phyloP scores from a whole-genome alignment of 1,284 basidiomycete species.

The Cutaneotrichosporon cyanovorans region DNA sequence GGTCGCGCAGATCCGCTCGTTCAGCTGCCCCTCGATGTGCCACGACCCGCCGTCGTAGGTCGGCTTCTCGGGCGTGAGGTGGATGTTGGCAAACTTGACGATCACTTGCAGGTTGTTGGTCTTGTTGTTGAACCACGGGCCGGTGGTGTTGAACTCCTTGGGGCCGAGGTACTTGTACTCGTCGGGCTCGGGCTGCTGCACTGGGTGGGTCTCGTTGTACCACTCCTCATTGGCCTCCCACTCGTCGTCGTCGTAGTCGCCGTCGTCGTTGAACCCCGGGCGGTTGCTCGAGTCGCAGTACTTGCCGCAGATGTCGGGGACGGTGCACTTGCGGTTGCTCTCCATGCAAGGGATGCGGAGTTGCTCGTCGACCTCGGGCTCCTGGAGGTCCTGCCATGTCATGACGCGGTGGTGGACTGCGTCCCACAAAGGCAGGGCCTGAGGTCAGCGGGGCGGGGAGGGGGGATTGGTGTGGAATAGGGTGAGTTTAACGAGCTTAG shows the following conservation, averaged over 20 bases:
- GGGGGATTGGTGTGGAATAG: too few relatives aligned
- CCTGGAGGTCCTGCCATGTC: background rate
- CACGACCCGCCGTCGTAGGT: slow-evolving; percentile 7
- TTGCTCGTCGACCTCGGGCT: background rate
- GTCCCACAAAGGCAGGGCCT: slow-evolving; percentile 1
- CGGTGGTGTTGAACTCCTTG: background rate
- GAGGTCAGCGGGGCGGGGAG: slow-evolving; percentile 1
- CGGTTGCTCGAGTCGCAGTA: slow-evolving; percentile 5
- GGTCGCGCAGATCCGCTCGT: slow-evolving; percentile 13
- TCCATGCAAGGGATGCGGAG: slow-evolving; percentile 3
- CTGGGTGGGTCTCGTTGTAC: slow-evolving; percentile 8
- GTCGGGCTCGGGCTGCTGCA: slow-evolving; percentile 8
- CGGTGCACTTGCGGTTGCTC: slow-evolving; percentile 4
- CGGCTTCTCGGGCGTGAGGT: slow-evolving; percentile 14
- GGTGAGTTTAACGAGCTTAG: too few relatives aligned
- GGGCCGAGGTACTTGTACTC: slow-evolving; percentile 6
- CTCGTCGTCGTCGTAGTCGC: background rate
- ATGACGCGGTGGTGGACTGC: slow-evolving; percentile 6
- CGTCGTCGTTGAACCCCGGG: background rate
- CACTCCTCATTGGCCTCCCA: slow-evolving; percentile 1
- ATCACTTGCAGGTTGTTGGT: slow-evolving; percentile 7
- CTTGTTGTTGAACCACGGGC: slow-evolving; percentile 1
- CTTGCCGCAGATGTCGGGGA: background rate
- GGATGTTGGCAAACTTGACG: slow-evolving; percentile 15
- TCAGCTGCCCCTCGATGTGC: slow-evolving; percentile 13